phyloP scores from a whole-genome alignment of 2,329 filamentous ascomycete species.

The Endoconidiophora polonica region DNA sequence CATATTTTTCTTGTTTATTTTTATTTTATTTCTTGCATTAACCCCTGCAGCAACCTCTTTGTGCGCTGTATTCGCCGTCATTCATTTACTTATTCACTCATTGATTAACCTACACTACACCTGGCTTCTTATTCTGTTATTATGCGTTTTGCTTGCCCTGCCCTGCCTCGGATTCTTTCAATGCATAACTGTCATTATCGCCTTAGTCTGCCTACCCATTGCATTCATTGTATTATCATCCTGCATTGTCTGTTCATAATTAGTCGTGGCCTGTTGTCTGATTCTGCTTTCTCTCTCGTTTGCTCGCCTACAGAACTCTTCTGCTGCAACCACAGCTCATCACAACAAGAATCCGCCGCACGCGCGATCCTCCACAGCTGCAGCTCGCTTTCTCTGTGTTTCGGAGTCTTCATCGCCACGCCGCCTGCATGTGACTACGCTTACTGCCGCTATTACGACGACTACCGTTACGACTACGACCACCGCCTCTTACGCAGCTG shows the following conservation, averaged over 20 bases:
- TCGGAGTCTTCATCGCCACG: background rate
- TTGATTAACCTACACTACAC: too few relatives aligned
- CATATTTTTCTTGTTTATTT: too few relatives aligned
- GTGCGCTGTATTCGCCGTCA: too few relatives aligned
- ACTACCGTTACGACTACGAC: background rate
- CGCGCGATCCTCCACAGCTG: slow-evolving; percentile 1
- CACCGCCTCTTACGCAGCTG: background rate
- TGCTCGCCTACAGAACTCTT: background rate
- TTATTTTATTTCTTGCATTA: too few relatives aligned
- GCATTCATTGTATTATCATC: background rate
- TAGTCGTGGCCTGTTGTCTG: background rate
- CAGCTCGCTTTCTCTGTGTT: background rate
- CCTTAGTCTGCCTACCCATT: background rate
- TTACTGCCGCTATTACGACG: background rate
- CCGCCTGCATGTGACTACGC: background rate
- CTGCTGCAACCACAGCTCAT: background rate
- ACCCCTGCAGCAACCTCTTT: too few relatives aligned
- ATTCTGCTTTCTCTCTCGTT: background rate
- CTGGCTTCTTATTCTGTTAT: too few relatives aligned
- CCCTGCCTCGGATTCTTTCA: too few relatives aligned
- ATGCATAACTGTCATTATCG: too few relatives aligned
- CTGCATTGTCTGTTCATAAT: background rate
- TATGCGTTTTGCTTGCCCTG: too few relatives aligned
- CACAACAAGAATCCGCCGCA: background rate
- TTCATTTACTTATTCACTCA: too few relatives aligned